Evolutionary conservation across 176 grass and related monocot genomes (phyloP).

Genomic region (Phragmites australis): DNA sequence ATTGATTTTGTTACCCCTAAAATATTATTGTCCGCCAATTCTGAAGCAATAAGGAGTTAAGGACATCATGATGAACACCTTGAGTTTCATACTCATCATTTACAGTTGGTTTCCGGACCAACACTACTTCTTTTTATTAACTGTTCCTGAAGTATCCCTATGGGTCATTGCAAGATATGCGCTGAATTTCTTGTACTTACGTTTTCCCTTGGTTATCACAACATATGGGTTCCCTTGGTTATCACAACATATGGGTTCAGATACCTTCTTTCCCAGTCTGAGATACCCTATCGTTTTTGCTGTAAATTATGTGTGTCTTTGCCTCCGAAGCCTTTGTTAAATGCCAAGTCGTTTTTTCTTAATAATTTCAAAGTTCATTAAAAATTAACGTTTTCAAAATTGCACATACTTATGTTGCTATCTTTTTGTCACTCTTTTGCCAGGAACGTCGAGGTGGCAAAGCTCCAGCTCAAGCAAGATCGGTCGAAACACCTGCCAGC

Average conservation of each 20-base stretch:
- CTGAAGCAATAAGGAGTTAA: no score
- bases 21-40: not conserved
- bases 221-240: not conserved
- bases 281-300: not conserved
- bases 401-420: not conserved
- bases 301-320: slow-evolving; percentile 4
- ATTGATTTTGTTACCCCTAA: not conserved
- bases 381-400: not conserved
- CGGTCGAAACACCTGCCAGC: slow-evolving; percentile 36
- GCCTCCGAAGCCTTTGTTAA: not conserved
- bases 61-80: not conserved
- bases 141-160: not conserved
- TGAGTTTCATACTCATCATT: not conserved
- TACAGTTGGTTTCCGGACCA: not conserved
- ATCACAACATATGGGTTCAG: no score
- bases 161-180: not conserved
- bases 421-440: not conserved
- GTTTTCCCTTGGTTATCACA: not conserved
- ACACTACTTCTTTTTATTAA: not conserved
- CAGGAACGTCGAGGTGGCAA: slow-evolving; percentile 70
- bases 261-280: not conserved
- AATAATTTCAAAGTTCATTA: not conserved
- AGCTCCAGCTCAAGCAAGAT: slow-evolving; percentile 55
- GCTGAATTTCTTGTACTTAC: not conserved
- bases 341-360: not conserved